phyloP scores from a whole-genome alignment of 176 grass and related monocot species.

The Typha latifolia region DNA sequence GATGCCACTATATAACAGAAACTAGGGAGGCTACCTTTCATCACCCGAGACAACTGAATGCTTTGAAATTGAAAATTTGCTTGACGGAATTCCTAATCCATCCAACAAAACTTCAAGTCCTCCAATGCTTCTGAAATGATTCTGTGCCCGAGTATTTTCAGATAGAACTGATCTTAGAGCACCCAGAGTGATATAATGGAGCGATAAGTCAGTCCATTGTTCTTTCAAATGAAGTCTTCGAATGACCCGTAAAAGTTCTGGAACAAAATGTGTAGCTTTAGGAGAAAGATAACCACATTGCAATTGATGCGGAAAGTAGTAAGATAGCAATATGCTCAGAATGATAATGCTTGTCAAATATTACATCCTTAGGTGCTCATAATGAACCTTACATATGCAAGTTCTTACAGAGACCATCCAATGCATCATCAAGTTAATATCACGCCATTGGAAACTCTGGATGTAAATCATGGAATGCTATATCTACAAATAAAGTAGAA shows the following conservation, averaged over 20 bases:
- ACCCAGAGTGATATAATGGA: conserved; percentile 68
- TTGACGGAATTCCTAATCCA: conserved; percentile 74
- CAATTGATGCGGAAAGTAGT: conserved; percentile 10
- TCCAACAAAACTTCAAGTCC: conserved; percentile 84
- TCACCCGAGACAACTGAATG: conserved; percentile 44
- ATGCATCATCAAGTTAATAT: too few relatives aligned
- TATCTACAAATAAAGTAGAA: too few relatives aligned
- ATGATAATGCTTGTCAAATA: too few relatives aligned
- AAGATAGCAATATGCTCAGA: conserved; percentile 16
- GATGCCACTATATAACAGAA: background rate
- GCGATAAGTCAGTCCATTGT: conserved; percentile 66
- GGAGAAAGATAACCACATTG: background rate
- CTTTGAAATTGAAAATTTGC: conserved; percentile 54
- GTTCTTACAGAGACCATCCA: too few relatives aligned
- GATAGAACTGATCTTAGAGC: conserved; percentile 61
- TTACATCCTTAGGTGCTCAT: too few relatives aligned
- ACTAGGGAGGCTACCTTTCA: conserved; percentile 35
- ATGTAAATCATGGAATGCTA: too few relatives aligned
- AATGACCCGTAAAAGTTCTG: conserved; percentile 83
- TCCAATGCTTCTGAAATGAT: conserved; percentile 97
- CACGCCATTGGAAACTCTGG: too few relatives aligned
- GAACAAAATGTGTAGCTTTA: conserved; percentile 12
- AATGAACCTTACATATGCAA: too few relatives aligned
- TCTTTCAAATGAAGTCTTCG: conserved; percentile 69
- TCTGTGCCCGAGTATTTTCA: conserved; percentile 70